Conservation (phyloP, 257 asterid species). For the Phtheirospermum japonicum region DNA sequence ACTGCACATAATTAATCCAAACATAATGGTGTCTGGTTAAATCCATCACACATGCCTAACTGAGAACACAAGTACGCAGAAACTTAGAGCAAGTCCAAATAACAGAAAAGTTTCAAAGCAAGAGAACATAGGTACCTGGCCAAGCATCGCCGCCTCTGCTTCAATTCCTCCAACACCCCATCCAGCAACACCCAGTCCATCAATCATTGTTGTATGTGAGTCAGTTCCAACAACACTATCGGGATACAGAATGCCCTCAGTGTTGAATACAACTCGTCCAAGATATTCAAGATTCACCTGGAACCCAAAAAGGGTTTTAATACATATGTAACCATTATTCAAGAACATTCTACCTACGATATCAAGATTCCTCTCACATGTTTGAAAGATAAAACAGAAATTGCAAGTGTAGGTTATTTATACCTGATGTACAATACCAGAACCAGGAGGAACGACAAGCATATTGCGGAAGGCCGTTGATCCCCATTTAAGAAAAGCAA, state of each 20-base stretch:
- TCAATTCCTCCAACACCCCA: slow-evolving; percentile 99
- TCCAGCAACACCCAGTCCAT: slow-evolving; percentile 93
- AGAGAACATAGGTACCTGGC: slow-evolving; percentile 45
- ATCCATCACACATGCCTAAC: background rate
- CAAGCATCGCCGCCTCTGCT: slow-evolving; percentile 79
- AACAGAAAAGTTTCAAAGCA: background rate
- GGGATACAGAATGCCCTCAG: slow-evolving; percentile 73
- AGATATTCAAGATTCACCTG: slow-evolving; percentile 96
- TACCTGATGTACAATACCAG: slow-evolving; percentile 98
- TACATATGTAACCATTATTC: background rate
- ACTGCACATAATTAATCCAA: background rate
- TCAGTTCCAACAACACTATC: slow-evolving; percentile 97
- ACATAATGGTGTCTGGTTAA: background rate
- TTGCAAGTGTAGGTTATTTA: background rate
- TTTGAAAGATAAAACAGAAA: background rate
- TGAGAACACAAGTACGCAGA: background rate
- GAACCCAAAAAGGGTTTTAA: background rate
- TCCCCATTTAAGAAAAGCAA: slow-evolving; percentile 96
- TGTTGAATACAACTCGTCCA: slow-evolving; percentile 90
- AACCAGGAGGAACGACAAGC: slow-evolving; percentile 99
- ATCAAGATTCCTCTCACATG: slow-evolving; percentile 15
- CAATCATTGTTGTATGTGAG: slow-evolving; percentile 94
- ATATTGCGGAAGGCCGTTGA: slow-evolving; percentile 80
- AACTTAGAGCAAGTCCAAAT: background rate
- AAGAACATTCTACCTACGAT: slow-evolving; percentile 13